These are phyloP conservation scores for Leishmania gerbilli DNA, from an alignment of 208 protist genomes.

Conservation along the genomic window DNA sequence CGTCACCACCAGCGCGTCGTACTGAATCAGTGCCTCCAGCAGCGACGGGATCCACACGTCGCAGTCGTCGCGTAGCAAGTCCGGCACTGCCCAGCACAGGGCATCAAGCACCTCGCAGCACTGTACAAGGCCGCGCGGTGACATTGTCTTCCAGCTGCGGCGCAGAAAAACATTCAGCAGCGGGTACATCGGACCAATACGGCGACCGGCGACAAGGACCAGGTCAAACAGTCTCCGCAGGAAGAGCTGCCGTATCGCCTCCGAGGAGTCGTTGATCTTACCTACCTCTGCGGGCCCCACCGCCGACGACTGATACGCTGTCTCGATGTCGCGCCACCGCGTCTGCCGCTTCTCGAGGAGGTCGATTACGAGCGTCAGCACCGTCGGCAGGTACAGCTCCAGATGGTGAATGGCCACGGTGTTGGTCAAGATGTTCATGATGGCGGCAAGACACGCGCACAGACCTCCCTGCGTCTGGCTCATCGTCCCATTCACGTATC, in stretches of 20 bases:
- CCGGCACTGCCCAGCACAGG: constrained; percentile 57
- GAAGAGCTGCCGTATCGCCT: constrained; percentile 35
- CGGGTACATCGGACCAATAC: constrained; percentile 66
- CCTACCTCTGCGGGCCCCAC: background rate
- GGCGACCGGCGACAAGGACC: constrained; percentile 48
- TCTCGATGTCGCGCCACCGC: constrained; percentile 1
- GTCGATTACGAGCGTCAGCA: constrained; percentile 60
- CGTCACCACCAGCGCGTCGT: constrained; percentile 34
- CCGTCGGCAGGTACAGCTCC: constrained; percentile 60
- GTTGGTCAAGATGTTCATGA: constrained; percentile 68
- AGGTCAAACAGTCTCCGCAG: constrained; percentile 52
- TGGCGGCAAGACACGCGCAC: constrained; percentile 57
- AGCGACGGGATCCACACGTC: constrained; percentile 63
- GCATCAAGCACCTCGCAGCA: constrained; percentile 69
- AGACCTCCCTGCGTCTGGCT: constrained; percentile 70
- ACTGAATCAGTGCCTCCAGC: constrained; percentile 44
- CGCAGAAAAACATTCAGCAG: constrained; percentile 66
- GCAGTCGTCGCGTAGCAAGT: constrained; percentile 63
- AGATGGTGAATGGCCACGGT: constrained; percentile 41
- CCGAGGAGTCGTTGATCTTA: background rate
- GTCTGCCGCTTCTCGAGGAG: constrained; percentile 30
- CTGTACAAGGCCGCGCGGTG: constrained; percentile 37
- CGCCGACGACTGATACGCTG: background rate
- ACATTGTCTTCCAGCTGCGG: constrained; percentile 44
- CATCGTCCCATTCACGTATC: constrained; percentile 57